Evolutionary conservation across 164 flowering plant genomes (phyloP).

Genomic region (Aristolochia californica): DNA sequence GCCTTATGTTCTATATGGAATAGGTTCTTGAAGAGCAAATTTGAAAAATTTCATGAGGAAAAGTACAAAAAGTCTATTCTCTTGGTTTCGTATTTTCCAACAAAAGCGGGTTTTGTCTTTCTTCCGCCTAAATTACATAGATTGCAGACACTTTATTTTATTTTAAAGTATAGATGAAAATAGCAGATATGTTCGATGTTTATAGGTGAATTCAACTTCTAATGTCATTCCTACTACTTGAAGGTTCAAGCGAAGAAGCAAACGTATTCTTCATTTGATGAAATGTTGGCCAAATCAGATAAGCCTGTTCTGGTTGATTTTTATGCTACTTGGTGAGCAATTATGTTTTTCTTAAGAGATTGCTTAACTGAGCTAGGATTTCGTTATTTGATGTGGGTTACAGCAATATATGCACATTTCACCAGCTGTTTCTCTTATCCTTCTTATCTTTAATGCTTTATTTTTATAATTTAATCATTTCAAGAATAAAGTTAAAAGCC

Average conservation of each 20-base stretch:
- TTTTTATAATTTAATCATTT: background rate
- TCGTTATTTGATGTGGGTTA: background rate
- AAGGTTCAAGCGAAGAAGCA: constrained; percentile 80
- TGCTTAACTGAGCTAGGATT: background rate
- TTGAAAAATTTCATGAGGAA: too few species aligned
- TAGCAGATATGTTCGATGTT: too few species aligned
- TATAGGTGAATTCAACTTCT: too few species aligned
- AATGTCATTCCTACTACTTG: constrained; percentile 2
- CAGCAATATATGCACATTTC: background rate
- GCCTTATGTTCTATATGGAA: too few species aligned
- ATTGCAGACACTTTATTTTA: too few species aligned
- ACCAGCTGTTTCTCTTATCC: background rate
- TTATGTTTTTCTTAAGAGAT: background rate
- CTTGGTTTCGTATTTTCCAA: too few species aligned
- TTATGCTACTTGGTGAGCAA: constrained; percentile 80
- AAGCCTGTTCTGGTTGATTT: constrained; percentile 89
- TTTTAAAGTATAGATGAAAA: too few species aligned
- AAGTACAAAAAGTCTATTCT: too few species aligned
- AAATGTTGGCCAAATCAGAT: constrained; percentile 59
- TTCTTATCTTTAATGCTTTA: background rate
- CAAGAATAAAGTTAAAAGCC: background rate
- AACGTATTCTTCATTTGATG: constrained; percentile 68
- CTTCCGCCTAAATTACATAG: too few species aligned
- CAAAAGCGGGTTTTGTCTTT: too few species aligned
- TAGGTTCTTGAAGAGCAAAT: too few species aligned